Percentiles rank a stretch among this genome's conserved stretches.
Conservation (phyloP, 2,329 filamentous ascomycete species). For the Xylariaceae sp. region DNA sequence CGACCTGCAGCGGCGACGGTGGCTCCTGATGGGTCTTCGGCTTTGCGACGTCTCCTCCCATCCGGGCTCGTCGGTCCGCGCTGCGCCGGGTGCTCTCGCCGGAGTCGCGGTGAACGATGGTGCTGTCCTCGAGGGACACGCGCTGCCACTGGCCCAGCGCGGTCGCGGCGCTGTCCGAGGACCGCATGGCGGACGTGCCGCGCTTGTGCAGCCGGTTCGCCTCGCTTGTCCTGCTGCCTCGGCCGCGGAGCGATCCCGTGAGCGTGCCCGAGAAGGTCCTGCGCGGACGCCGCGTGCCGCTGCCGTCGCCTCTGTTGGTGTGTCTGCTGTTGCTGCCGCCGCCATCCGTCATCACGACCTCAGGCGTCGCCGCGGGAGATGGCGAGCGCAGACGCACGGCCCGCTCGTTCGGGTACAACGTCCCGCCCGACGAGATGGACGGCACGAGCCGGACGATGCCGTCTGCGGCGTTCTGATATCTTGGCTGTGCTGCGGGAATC, state of each 20-base stretch:
- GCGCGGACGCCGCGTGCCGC: conserved; percentile 9
- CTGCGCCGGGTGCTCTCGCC: background rate
- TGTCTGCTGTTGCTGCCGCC: background rate
- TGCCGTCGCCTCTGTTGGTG: background rate
- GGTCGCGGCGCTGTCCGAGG: conserved; percentile 1
- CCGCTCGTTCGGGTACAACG: conserved; percentile 18
- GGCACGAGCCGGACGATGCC: conserved; percentile 25
- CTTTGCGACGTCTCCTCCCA: too few relatives aligned
- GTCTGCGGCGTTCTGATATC: conserved; percentile 10
- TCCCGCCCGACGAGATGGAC: conserved; percentile 18
- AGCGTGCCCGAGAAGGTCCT: conserved; percentile 25
- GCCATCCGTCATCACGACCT: background rate
- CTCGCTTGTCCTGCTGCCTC: background rate
- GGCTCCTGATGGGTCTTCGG: background rate
- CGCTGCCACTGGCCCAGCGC: conserved; percentile 21
- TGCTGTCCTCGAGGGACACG: conserved; percentile 23
- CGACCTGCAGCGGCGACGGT: conserved; percentile 43
- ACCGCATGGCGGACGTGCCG: conserved; percentile 1
- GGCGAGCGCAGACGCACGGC: conserved; percentile 24
- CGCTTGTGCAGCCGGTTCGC: conserved; percentile 1
- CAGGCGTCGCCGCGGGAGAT: conserved; percentile 5
- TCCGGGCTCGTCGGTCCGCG: background rate
- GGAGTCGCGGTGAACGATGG: conserved; percentile 20
- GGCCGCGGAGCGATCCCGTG: conserved; percentile 12
- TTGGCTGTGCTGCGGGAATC: background rate